phyloP scores from a whole-genome alignment of 2,329 filamentous ascomycete genomes.

The Cladosporium oxysporum region DNA sequence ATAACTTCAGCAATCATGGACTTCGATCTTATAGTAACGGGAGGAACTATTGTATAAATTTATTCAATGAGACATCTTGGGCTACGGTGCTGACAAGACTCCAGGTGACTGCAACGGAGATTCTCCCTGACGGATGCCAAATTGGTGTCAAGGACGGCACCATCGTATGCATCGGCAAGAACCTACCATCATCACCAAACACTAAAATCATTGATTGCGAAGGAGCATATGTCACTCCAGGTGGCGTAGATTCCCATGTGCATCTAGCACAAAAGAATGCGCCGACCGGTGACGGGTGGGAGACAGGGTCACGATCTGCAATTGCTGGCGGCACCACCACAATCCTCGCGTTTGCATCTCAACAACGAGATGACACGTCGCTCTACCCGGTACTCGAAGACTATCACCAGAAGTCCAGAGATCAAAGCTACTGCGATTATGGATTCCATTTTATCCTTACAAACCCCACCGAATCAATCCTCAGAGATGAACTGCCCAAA shows the following conservation, averaged over 20 bases:
- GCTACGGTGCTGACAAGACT: constrained; percentile 22
- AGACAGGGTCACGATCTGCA: constrained; percentile 55
- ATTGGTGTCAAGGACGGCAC: constrained; percentile 52
- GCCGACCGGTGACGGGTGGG: constrained; percentile 48
- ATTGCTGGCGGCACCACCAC: constrained; percentile 62
- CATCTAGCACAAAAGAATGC: constrained; percentile 50
- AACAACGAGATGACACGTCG: constrained; percentile 49
- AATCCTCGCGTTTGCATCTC: constrained; percentile 59
- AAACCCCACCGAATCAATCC: constrained; percentile 46
- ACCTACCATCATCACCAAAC: constrained; percentile 36
- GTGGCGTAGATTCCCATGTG: constrained; percentile 53
- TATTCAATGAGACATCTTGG: neutral
- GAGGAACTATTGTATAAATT: constrained; percentile 41
- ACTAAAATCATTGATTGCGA: constrained; percentile 48
- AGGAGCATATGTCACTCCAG: constrained; percentile 50
- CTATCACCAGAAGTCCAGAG: constrained; percentile 49
- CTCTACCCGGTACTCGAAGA: constrained; percentile 50
- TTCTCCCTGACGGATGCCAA: constrained; percentile 46
- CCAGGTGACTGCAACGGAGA: constrained; percentile 51
- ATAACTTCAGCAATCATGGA: constrained; percentile 25
- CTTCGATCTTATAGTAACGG: constrained; percentile 46
- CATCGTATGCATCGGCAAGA: constrained; percentile 47
- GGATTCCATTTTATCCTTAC: constrained; percentile 56
- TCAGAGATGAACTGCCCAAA: constrained; percentile 45
- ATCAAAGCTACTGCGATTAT: constrained; percentile 58